Evolutionary conservation across 75 land plant species (phyloP).

Genomic region (Azolla pinnata): DNA sequence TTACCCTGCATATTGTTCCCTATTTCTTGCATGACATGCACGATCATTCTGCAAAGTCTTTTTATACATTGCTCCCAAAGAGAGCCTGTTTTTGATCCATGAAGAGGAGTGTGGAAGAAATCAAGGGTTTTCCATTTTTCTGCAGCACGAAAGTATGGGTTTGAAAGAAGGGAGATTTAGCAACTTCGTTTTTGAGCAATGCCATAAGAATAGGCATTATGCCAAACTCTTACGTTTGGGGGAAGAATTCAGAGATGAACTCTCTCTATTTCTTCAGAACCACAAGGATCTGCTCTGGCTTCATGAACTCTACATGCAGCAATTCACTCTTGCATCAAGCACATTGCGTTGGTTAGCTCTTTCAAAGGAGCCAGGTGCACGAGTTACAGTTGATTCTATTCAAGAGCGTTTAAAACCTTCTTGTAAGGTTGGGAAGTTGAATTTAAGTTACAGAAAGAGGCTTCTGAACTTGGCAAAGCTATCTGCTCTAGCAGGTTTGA

Average conservation of each 20-base stretch:
- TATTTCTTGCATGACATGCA: too few relatives aligned
- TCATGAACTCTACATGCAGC: constrained; percentile 68
- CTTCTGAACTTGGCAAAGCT: constrained; percentile 78
- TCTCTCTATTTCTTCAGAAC: constrained; percentile 64
- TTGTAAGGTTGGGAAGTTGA: not conserved
- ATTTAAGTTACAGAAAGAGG: constrained; percentile 48
- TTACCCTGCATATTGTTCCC: too few relatives aligned
- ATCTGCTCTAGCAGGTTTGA: constrained; percentile 74
- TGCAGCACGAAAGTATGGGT: constrained; percentile 90
- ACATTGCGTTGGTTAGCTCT: constrained; percentile 76
- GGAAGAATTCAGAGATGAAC: constrained; percentile 88
- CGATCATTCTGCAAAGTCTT: too few relatives aligned
- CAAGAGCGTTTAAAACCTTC: not conserved
- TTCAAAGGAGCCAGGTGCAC: constrained; percentile 28
- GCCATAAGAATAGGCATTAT: constrained; percentile 44
- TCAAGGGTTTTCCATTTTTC: too few relatives aligned
- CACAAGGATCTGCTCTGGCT: constrained; percentile 77
- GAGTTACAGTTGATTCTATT: constrained; percentile 4
- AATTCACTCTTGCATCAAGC: constrained; percentile 68
- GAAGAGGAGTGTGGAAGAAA: too few relatives aligned
- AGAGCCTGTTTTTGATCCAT: too few relatives aligned
- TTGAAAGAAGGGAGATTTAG: constrained; percentile 85
- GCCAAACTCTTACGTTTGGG: constrained; percentile 83
- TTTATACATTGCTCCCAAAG: too few relatives aligned
- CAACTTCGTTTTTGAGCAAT: constrained; percentile 71